phyloP scores from a whole-genome alignment of 441 rosid species.

The Theobroma grandiflorum region DNA sequence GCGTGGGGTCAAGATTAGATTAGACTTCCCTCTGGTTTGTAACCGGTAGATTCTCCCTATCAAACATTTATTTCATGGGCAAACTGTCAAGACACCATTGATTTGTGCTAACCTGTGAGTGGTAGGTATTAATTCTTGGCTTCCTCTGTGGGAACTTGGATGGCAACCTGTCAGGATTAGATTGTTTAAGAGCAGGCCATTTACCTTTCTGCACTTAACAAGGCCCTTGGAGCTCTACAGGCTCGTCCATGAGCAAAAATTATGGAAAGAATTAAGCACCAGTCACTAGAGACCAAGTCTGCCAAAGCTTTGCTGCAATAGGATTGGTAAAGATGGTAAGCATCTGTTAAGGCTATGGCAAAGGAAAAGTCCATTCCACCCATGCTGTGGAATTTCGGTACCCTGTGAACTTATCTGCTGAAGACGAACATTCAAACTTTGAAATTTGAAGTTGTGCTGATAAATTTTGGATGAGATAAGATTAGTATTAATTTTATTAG shows the following conservation, averaged over 20 bases:
- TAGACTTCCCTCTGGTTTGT: neutral
- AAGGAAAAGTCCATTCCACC: neutral
- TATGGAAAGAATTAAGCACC: no score
- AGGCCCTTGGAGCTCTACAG: neutral
- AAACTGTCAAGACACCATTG: neutral
- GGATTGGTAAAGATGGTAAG: neutral
- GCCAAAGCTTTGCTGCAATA: neutral
- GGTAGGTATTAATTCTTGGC: neutral
- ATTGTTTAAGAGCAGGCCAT: neutral
- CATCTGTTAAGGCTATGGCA: neutral
- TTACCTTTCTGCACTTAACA: neutral
- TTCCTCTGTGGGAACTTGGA: neutral
- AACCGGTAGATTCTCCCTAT: neutral
- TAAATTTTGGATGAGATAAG: neutral
- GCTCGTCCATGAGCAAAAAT: no score
- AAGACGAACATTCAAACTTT: conserved; percentile 13
- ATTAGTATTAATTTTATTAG: neutral
- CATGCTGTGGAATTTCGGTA: neutral
- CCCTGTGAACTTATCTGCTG: neutral
- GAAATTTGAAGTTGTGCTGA: neutral
- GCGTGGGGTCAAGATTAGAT: neutral
- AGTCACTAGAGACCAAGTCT: neutral
- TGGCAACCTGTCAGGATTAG: neutral
- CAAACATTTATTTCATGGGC: neutral
- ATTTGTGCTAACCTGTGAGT: neutral